Evolutionary conservation across 148 eudicot genomes (phyloP).

Genomic region (Chenopodium album): DNA sequence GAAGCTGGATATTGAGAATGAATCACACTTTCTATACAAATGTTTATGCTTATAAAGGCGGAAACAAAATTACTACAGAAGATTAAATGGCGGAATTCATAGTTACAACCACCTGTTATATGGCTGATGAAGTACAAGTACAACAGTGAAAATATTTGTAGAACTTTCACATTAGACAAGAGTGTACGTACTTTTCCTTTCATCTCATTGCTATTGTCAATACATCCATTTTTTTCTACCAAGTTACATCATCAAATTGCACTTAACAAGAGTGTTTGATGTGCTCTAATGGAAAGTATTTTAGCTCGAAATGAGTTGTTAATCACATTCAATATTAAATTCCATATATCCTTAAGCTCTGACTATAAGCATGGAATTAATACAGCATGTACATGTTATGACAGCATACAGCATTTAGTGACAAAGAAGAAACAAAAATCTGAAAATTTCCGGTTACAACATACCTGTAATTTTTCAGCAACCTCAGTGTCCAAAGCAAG

Average conservation of each 20-base stretch:
- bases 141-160: neutral
- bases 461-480: constrained; percentile 88
- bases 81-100: neutral
- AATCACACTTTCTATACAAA: neutral
- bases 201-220: neutral
- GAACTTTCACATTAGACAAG: neutral
- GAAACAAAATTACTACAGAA: neutral
- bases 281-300: neutral
- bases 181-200: neutral
- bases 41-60: neutral
- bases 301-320: neutral
- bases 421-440: neutral
- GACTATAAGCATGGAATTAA: neutral
- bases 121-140: neutral
- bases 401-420: neutral
- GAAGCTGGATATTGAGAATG: neutral
- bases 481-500: constrained; percentile 86
- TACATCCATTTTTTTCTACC: neutral
- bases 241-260: neutral
- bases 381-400: neutral
- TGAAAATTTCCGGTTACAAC: neutral
- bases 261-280: neutral
- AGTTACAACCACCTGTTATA: constrained; percentile 6
- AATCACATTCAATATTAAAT: neutral
- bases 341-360: neutral